A percentile compares a stretch with the other conserved stretches of the same genome.
phyloP scores from a whole-genome alignment of 805 yeast species.

The Zygosaccharomyces kombuchaensis region DNA sequence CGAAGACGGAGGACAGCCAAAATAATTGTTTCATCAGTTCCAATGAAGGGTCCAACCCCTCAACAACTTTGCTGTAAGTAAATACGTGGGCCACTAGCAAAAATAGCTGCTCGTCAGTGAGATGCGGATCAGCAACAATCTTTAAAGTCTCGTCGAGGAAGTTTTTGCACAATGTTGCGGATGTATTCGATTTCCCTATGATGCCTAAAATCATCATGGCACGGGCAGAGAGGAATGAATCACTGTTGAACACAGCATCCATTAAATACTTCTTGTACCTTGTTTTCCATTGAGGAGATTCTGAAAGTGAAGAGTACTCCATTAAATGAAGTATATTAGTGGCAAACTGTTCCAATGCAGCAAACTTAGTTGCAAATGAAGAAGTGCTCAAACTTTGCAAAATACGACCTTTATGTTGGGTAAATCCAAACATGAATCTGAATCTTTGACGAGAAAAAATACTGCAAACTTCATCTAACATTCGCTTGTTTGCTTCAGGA shows the following conservation, averaged over 20 bases:
- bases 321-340: conserved; percentile 51
- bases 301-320: conserved; percentile 42
- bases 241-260: conserved; percentile 53
- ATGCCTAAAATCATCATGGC: conserved; percentile 69
- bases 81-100: conserved; percentile 38
- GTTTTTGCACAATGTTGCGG: conserved; percentile 45
- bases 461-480: conserved; percentile 44
- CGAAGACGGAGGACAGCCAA: conserved; percentile 37
- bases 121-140: conserved; percentile 35
- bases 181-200: conserved; percentile 57
- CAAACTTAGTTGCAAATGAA: conserved; percentile 38
- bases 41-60: conserved; percentile 37
- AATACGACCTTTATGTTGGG: conserved; percentile 45
- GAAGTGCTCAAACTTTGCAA: conserved; percentile 35
- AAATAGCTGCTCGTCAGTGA: conserved; percentile 30
- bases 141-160: conserved; percentile 32
- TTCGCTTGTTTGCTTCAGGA: conserved; percentile 36
- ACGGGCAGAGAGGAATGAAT: conserved; percentile 60
- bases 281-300: conserved; percentile 52
- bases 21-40: conserved; percentile 32
- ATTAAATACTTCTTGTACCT: conserved; percentile 63
- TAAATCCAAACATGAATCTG: conserved; percentile 64
- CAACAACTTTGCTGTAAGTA: conserved; percentile 39
- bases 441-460: conserved; percentile 55
- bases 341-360: conserved; percentile 54